phyloP scores from a whole-genome alignment of 768 basidiomycete species.

The Boletus fagicola region DNA sequence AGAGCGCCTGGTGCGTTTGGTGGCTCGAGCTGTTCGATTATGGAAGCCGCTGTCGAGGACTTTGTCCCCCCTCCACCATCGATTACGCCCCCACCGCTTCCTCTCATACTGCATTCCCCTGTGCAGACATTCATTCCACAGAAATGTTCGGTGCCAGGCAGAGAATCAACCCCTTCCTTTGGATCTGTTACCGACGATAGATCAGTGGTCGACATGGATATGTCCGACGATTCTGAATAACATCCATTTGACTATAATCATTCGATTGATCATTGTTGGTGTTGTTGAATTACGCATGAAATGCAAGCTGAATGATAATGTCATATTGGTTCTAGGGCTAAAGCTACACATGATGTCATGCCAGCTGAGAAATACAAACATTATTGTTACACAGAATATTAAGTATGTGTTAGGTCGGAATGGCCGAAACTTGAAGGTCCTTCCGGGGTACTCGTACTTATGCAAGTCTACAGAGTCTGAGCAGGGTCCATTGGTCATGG shows the following conservation, averaged over 20 bases:
- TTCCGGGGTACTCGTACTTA: conserved; percentile 7
- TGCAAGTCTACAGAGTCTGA: conserved; percentile 14
- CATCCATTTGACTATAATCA: not conserved
- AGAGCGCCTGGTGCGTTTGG: conserved; percentile 19
- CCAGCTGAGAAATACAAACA: conserved; percentile 26
- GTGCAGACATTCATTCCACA: not conserved
- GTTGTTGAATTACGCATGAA: not conserved
- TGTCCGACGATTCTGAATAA: conserved; percentile 29
- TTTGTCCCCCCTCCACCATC: conserved; percentile 35
- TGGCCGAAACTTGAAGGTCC: conserved; percentile 19
- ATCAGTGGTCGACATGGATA: conserved; percentile 26
- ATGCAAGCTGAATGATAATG: not conserved
- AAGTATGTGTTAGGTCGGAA: conserved; percentile 3
- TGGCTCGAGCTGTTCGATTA: conserved; percentile 1
- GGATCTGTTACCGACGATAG: conserved; percentile 2
- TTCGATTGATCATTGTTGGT: not conserved
- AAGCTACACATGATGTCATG: conserved; percentile 26
- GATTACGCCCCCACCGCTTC: conserved; percentile 34
- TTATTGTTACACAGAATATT: conserved; percentile 9
- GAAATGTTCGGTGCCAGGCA: not conserved
- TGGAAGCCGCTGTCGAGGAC: conserved; percentile 11
- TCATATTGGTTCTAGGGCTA: conserved; percentile 14
- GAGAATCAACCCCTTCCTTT: not conserved
- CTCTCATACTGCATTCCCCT: conserved; percentile 18
- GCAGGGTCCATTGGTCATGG: conserved; percentile 17